A percentile compares a stretch with the other conserved stretches of the same genome.
phyloP scores from a whole-genome alignment of 352 stramenopile species.

The Peronospora tabacina region DNA sequence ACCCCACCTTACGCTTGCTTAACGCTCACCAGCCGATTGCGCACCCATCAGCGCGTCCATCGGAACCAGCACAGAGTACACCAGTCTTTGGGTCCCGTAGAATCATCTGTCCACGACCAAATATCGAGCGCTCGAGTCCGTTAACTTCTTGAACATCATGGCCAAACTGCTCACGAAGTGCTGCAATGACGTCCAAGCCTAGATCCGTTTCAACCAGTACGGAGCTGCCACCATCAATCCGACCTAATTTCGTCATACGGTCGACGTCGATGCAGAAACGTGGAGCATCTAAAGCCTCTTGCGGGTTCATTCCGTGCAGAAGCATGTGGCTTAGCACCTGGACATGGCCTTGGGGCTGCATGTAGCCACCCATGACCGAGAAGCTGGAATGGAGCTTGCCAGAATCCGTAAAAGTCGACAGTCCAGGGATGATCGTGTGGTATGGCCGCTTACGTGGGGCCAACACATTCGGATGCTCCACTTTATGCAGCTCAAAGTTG shows the following conservation, averaged over 20 bases:
- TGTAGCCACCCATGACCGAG: conserved; percentile 88
- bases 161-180: conserved; percentile 65
- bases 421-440: conserved; percentile 97
- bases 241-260: conserved; percentile 38
- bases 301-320: conserved; percentile 66
- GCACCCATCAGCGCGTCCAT: conserved; percentile 91
- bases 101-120: conserved; percentile 86
- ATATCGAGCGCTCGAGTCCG: conserved; percentile 36
- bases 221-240: conserved; percentile 39
- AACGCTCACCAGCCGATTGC: conserved; percentile 77
- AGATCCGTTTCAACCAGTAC: conserved; percentile 86
- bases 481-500: conserved; percentile 87
- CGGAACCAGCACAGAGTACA: conserved; percentile 91
- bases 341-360: conserved; percentile 96
- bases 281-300: conserved; percentile 89
- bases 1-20: too few relatives aligned
- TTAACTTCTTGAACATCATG: conserved; percentile 42
- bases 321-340: conserved; percentile 91
- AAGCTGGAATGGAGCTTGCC: conserved; percentile 90
- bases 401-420: conserved; percentile 84
- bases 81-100: conserved; percentile 64
- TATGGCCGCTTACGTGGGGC: conserved; percentile 91
- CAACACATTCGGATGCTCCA: conserved; percentile 88
- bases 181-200: conserved; percentile 47
- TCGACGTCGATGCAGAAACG: conserved; percentile 90